Evolutionary conservation across 345 rosid genomes (phyloP).

Genomic region (Salix dunnii): DNA sequence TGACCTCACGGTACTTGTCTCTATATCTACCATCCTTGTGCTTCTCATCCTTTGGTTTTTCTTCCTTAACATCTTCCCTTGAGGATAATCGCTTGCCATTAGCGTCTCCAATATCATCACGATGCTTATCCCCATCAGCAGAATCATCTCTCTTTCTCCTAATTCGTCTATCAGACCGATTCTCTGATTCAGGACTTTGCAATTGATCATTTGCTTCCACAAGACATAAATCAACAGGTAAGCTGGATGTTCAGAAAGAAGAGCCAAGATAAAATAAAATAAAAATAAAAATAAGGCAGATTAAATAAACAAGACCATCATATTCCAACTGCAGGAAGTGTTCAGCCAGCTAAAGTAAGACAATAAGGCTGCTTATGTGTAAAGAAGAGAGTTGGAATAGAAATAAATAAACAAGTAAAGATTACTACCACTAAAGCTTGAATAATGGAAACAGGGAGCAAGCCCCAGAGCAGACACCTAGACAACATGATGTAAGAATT

Average conservation of each 20-base stretch:
- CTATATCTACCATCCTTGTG: conserved; percentile 51
- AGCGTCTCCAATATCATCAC: conserved; percentile 52
- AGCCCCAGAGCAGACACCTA: not conserved
- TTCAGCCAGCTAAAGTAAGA: not conserved
- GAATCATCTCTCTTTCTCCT: conserved; percentile 65
- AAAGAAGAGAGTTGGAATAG: not conserved
- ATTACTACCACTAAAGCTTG: not conserved
- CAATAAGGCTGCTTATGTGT: not conserved
- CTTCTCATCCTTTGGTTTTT: conserved; percentile 61
- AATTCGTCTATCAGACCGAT: conserved; percentile 48
- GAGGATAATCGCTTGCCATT: conserved; percentile 41
- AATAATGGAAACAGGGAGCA: not conserved
- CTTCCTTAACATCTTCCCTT: conserved; percentile 60
- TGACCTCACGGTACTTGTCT: conserved; percentile 51
- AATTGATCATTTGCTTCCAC: conserved; percentile 48
- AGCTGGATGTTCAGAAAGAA: conserved; percentile 5
- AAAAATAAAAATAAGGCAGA: not conserved
- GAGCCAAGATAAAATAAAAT: not conserved
- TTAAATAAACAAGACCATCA: not conserved
- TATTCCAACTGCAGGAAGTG: not conserved
- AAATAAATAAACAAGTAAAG: not conserved
- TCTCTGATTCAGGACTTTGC: conserved; percentile 53
- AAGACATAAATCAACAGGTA: conserved; percentile 18
- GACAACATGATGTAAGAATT: not conserved
- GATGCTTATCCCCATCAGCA: conserved; percentile 55